A percentile compares a stretch with the other conserved stretches of the same genome.
Evolutionary conservation across 495 filamentous ascomycete genomes (phyloP).

Genomic region (Penicillium fimorum): DNA sequence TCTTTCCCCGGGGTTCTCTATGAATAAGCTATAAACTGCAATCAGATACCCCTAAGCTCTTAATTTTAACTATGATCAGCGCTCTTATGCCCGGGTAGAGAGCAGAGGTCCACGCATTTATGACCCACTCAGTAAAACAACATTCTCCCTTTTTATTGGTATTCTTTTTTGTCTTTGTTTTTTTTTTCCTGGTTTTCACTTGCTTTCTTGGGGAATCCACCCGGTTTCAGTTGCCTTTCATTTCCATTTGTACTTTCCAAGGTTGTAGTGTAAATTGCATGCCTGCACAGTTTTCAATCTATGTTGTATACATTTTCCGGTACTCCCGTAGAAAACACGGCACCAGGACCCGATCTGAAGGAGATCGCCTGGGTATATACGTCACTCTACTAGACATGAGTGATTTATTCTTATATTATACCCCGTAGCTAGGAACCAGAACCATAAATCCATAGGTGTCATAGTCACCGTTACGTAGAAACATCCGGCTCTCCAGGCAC

Average conservation of each 20-base stretch:
- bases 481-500: slow-evolving; percentile 17
- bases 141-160: slow-evolving; percentile 1
- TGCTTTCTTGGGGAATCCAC: slow-evolving; percentile 9
- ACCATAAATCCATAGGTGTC: not conserved
- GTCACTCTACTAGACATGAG: not conserved
- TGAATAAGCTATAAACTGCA: not conserved
- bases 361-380: not conserved
- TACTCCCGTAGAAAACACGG: not conserved
- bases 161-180: not conserved
- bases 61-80: slow-evolving; percentile 18
- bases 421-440: not conserved
- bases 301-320: not conserved
- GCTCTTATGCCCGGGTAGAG: slow-evolving; percentile 15
- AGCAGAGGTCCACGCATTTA: slow-evolving; percentile 13
- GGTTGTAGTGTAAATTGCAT: not conserved
- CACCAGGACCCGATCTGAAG: not conserved
- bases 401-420: not conserved
- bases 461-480: slow-evolving; percentile 5
- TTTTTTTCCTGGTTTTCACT: not conserved
- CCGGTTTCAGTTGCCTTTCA: slow-evolving; percentile 12
- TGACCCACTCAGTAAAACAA: slow-evolving; percentile 24
- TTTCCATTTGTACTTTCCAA: not conserved
- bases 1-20: too few relatives aligned
- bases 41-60: slow-evolving; percentile 10
- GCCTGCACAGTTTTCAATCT: not conserved